Conservation (phyloP, 2,329 filamentous ascomycete genomes). For the Xylaria sp. region DNA sequence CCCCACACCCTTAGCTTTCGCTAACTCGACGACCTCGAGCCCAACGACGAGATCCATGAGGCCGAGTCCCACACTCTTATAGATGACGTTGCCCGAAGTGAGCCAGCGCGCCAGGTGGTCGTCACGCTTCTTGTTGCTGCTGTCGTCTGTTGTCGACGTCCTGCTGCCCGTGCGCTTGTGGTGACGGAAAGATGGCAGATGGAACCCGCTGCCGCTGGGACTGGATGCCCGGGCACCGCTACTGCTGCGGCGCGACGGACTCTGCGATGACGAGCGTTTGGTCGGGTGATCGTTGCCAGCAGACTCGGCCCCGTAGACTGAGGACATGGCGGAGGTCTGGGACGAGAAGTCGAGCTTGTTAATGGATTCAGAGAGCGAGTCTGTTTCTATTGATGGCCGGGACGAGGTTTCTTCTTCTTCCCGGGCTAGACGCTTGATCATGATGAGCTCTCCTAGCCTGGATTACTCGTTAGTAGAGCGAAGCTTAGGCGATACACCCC, state of each 20-base stretch:
- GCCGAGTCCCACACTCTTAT: constrained; percentile 75
- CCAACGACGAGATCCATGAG: constrained; percentile 75
- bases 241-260: constrained; percentile 44
- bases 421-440: constrained; percentile 62
- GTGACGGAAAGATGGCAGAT: constrained; percentile 40
- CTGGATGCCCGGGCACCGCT: background rate
- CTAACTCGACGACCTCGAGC: constrained; percentile 66
- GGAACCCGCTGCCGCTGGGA: constrained; percentile 30
- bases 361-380: constrained; percentile 51
- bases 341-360: constrained; percentile 50
- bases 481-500: background rate
- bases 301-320: constrained; percentile 50
- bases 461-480: constrained; percentile 9
- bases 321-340: constrained; percentile 55
- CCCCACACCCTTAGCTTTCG: constrained; percentile 66
- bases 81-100: constrained; percentile 72
- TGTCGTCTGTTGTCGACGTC: constrained; percentile 48
- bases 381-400: constrained; percentile 34
- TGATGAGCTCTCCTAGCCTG: constrained; percentile 80
- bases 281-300: background rate
- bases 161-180: constrained; percentile 51
- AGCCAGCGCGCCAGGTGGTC: constrained; percentile 67
- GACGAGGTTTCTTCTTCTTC: constrained; percentile 51
- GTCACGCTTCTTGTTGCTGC: constrained; percentile 52
- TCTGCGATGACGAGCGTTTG: constrained; percentile 51